Base-by-base conservation (phyloP, 2,329 filamentous ascomycete genomes). In the Dactylellina haptotyla region DNA sequence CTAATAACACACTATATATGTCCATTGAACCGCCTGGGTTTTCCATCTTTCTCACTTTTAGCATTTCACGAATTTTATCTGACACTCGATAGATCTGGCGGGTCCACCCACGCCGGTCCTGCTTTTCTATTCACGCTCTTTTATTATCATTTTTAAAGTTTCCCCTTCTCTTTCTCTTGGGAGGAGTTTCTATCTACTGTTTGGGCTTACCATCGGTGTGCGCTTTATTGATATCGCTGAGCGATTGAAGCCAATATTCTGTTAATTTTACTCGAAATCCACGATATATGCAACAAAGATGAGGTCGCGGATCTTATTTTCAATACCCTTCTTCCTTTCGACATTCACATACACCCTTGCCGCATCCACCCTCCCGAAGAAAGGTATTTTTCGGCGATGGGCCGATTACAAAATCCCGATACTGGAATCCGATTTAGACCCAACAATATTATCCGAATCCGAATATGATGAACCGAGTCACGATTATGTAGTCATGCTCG, bases 401-500 rank as follows among this genome's bases (percentile, higher is more conserved):
- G 43, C 6, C n/a, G 37, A 41, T 4, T 41, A 46, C 43, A 46
- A 53, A 48, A 48, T 16, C 18, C n/a, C 32, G 26, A 50, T 61
- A 32, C 41, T 32, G 2, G 41, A 32, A 1, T 9, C 43, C 26
- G 32, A 16, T 12, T 26, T 26, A 12, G 12, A 39, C 25, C 6
- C 51, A 28, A 1, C 16, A 23, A 10, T 26, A 2, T 39, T 34
- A 16, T 25, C 34, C 10, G 51, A 20, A 10, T 14, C 53, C 3
- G 28, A 50, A 18, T 41, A 59, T 30, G 62, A 66, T 34, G 16
- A 30, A 30, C 34, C 54, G n/a, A 37, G 26, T 14, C 73, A 72
- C 25, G 57, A 71, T 28, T 78, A 76, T 53, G 69, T 71, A 46
- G 73, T 75, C 16, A 64, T 78, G 14, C 37, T 77, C 10, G 61